phyloP scores from a whole-genome alignment of 768 basidiomycete genomes.

The Saitozyma podzolica region DNA sequence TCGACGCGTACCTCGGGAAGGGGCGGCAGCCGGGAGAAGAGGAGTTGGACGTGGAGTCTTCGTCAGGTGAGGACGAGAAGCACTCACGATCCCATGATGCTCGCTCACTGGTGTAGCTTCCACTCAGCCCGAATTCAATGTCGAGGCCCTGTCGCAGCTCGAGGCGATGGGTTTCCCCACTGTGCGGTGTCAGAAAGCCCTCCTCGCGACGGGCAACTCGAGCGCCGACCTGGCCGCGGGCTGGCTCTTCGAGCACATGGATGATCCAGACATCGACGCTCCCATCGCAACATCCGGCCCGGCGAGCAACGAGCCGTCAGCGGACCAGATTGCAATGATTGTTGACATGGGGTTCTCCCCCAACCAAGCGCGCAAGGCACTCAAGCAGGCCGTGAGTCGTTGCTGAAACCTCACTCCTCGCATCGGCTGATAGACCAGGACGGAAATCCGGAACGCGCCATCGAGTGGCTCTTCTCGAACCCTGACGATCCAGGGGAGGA shows the following conservation, averaged over 20 bases:
- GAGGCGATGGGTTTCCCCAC: conserved; percentile 89
- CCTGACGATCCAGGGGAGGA: conserved; percentile 78
- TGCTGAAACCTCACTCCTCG: neutral
- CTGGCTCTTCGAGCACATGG: conserved; percentile 94
- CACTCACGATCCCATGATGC: neutral
- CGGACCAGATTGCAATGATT: conserved; percentile 71
- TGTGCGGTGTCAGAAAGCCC: conserved; percentile 81
- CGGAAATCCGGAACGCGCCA: conserved; percentile 76
- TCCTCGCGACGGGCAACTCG: conserved; percentile 75
- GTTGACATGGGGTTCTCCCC: conserved; percentile 89
- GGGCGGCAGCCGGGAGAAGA: conserved; percentile 72
- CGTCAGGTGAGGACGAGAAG: conserved; percentile 2
- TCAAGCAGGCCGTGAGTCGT: conserved; percentile 74
- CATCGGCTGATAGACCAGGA: conserved; percentile 54
- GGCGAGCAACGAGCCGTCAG: conserved; percentile 61
- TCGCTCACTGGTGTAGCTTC: conserved; percentile 16
- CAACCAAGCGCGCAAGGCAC: conserved; percentile 80
- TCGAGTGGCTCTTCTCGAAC: conserved; percentile 95
- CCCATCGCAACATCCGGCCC: conserved; percentile 58
- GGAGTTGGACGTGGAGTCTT: conserved; percentile 60
- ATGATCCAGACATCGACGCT: conserved; percentile 87
- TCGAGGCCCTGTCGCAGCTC: conserved; percentile 69
- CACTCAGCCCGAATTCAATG: conserved; percentile 68
- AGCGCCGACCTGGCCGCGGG: conserved; percentile 84
- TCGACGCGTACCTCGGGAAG: conserved; percentile 67